Evolutionary conservation across 805 yeast genomes (phyloP), one percentile per base, ranked within the genome.

Genomic region (Spathaspora girioi): DNA sequence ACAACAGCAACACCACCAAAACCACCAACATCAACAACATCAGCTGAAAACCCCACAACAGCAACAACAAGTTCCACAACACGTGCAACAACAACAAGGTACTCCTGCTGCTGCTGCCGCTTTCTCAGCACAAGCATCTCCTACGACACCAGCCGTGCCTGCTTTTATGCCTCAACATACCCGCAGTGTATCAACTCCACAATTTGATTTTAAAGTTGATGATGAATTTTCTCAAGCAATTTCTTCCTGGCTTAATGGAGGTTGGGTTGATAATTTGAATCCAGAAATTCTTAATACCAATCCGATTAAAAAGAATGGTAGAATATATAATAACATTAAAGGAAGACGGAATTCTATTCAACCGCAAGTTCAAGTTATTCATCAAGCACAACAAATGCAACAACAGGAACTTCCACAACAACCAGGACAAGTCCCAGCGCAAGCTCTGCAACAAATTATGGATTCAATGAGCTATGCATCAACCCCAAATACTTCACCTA

Each of bases 221-320:
- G 72, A 71, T 51, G 76, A 72, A 54, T 71, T 76, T 53, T 66
- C 68, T 49, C 65, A 67, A 51, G 76, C 76, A 26, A 71, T 71
- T 27, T 61, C 67, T 15, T 62, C 63, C 51, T 71, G 77, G 77
- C 54, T 63, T 44, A 61, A 62, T 54, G 64, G 57, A 6, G 45
- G 45, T 14, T 19, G 31, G 31, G 19, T 46, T 53, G 45, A 19
- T 14, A 20, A 26, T 5, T 40, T 19, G 17, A 18, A 18, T 27
- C 45, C 45, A n/a, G 31, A n/a, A 14, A 23, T 15, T 17, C n/a
- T 14, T 3, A 23, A 23, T 23, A 23, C 26, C 12, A 17, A 7
- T 26, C 31, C 17, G 17, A 14, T 15, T 26, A 43, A 43, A 48
- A 69, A 67, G 53, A 54, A 61, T 23, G 6, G 26, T 15, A 50